Conservation (phyloP, 305 asterid species). For the Fraxinus angustifolia region DNA sequence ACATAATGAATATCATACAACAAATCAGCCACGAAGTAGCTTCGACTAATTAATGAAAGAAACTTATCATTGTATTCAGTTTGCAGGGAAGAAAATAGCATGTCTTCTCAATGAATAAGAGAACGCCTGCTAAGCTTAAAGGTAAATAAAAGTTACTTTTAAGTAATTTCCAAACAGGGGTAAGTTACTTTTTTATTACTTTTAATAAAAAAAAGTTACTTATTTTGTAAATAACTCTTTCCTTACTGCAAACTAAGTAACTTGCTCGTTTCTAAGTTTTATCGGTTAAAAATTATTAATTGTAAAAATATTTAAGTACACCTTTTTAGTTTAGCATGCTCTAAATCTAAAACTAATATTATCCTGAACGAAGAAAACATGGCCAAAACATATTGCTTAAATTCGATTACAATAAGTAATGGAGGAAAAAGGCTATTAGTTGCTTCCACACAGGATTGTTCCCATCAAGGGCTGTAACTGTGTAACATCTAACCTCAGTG, state of each 20-base stretch:
- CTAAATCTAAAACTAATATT: neutral
- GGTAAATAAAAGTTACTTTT: neutral
- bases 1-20: neutral
- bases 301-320: neutral
- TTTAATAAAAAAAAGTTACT: neutral
- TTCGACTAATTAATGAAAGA: neutral
- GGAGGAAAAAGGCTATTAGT: neutral
- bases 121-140: neutral
- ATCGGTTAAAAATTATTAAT: neutral
- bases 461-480: neutral
- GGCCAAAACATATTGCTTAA: neutral
- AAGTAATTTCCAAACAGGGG: neutral
- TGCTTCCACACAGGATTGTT: neutral
- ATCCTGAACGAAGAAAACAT: neutral
- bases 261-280: neutral
- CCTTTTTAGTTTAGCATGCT: neutral
- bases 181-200: neutral
- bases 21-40: neutral
- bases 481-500: constrained; percentile 49
- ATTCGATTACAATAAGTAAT: neutral
- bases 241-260: neutral
- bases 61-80: neutral
- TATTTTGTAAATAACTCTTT: neutral
- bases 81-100: neutral
- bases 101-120: neutral